Conservation (phyloP, 495 filamentous ascomycete genomes). For the Neurospora tetrasperma region DNA sequence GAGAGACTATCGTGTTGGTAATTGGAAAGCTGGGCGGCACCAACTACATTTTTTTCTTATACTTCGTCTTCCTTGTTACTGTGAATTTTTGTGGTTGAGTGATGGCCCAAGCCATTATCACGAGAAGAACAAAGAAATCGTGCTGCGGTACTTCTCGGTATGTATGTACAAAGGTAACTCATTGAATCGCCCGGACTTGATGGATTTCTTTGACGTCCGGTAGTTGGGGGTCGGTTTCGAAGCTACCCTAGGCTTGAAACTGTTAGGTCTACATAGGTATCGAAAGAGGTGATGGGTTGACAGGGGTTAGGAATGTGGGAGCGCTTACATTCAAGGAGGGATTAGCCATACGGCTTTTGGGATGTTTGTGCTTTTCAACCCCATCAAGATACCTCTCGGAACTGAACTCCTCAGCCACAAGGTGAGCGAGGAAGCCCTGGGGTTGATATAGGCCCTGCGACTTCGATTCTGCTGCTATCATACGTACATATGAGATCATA, state of each 20-base stretch:
- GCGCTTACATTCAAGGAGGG: too few species aligned
- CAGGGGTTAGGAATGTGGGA: too few species aligned
- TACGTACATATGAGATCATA: too few species aligned
- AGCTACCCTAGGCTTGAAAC: neutral
- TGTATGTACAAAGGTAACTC: neutral
- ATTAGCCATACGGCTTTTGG: too few species aligned
- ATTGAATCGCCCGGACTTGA: neutral
- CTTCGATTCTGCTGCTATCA: too few species aligned
- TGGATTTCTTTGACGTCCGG: neutral
- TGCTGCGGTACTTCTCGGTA: neutral
- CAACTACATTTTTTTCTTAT: neutral
- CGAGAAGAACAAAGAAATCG: neutral
- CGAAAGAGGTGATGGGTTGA: too few species aligned
- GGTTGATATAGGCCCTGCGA: too few species aligned
- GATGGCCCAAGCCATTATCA: neutral
- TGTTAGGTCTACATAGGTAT: neutral
- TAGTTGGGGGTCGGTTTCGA: neutral
- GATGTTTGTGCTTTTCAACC: too few species aligned
- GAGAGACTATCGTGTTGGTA: neutral
- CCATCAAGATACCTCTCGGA: too few species aligned
- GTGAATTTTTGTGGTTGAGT: neutral
- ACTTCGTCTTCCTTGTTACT: too few species aligned
- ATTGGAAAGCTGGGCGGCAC: neutral
- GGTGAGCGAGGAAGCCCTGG: too few species aligned
- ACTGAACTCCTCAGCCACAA: too few species aligned